Evolutionary conservation across 208 protist species (phyloP).

Genomic region (Leishmania arabica): DNA sequence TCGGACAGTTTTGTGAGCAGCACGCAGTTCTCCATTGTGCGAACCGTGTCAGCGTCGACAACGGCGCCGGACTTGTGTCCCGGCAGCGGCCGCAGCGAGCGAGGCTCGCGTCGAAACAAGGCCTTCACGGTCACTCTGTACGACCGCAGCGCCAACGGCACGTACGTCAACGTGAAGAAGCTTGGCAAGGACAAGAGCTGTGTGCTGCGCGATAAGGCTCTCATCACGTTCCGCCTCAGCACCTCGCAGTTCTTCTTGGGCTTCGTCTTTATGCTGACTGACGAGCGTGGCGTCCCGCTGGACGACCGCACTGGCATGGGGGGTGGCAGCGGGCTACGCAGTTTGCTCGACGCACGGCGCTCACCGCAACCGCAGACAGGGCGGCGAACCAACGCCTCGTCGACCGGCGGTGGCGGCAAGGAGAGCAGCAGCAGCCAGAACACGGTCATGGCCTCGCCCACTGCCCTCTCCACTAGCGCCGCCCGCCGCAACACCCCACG

Average conservation of each 20-base stretch:
- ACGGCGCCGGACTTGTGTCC: constrained; percentile 24
- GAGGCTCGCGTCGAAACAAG: constrained; percentile 18
- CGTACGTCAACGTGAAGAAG: constrained; percentile 89
- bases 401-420: constrained; percentile 7
- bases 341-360: constrained; percentile 25
- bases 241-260: constrained; percentile 87
- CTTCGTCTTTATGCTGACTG: constrained; percentile 82
- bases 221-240: constrained; percentile 88
- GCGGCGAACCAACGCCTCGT: constrained; percentile 18
- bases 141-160: constrained; percentile 87
- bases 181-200: constrained; percentile 79
- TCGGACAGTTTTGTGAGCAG: constrained; percentile 83
- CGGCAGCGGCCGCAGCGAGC: constrained; percentile 26
- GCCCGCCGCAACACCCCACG: constrained; percentile 41
- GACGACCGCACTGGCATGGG: constrained; percentile 20
- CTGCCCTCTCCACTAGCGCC: constrained; percentile 11
- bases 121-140: constrained; percentile 46
- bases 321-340: constrained; percentile 14
- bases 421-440: constrained; percentile 27
- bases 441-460: constrained; percentile 17
- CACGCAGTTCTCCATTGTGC: constrained; percentile 80
- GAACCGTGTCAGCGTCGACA: constrained; percentile 28
- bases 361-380: constrained; percentile 24
- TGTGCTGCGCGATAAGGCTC: constrained; percentile 66
- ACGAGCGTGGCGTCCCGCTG: constrained; percentile 66